Base-by-base conservation (phyloP, 345 rosid genomes). In the Salix udensis region DNA sequence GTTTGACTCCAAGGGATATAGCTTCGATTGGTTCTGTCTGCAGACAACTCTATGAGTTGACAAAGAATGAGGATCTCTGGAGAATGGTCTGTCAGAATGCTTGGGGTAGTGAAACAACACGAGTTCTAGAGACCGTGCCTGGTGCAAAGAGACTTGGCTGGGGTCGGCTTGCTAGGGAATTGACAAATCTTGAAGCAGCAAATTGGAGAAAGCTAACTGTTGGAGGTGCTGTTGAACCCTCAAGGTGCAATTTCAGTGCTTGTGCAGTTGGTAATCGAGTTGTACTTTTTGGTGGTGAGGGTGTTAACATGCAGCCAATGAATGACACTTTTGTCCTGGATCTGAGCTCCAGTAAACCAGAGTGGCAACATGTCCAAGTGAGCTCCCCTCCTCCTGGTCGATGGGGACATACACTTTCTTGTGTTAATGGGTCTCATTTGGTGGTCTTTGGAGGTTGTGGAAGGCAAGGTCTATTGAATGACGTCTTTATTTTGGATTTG, bases 401-500 rank as follows among this genome's bases (percentile, higher is more conserved):
- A 42, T 93, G 97, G 97, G 97, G 97, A 46, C 98, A 91, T 81
- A 91, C 98, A 0, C 89, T 91, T 58, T 84, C 96, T 55, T 93
- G 98, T 76, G 87, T 94, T 34, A 88, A 91, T 74, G 97, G 95
- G 12, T 93, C 95, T 76, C 80, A 88, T 82, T 81, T 93, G 78
- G 97, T 91, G 73, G 94, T 93, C 46, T 93, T 91, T 81, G 98
- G 98, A 50, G 97, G 98, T 37, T 93, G 98, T 84, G 97, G 98
- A 74, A 88, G 86, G 79, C 92, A 91, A 77, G 98, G 95, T 65
- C 83, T 94, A 70, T 87, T 94, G 19, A 94, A 93, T 78, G 97
- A 94, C 77, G 95, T 94, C 52, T 91, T 94, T 73, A 85, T 94
- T 46, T 76, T 94, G 84, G 88, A 94, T 82, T 87, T 94, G 85